Evolutionary conservation across 129 eudicot genomes (phyloP).

Genomic region (Chrysanthemum lavandulifolium): DNA sequence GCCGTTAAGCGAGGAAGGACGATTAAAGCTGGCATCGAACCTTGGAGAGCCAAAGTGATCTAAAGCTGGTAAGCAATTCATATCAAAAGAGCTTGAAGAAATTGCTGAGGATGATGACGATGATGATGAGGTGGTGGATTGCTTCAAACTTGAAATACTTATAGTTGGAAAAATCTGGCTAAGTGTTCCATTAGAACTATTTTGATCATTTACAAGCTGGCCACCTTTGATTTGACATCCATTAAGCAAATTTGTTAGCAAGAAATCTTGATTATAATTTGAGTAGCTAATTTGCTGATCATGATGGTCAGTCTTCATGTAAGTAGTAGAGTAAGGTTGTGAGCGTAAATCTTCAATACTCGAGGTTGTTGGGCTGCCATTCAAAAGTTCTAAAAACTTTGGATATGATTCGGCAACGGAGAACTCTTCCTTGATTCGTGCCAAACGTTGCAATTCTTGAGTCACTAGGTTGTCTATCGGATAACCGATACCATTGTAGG

Average conservation of each 20-base stretch:
- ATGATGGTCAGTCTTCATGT: slow-evolving; percentile 35
- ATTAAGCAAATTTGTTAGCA: slow-evolving; percentile 33
- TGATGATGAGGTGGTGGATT: slow-evolving; percentile 22
- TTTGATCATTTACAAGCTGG: slow-evolving; percentile 24
- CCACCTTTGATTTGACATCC: slow-evolving; percentile 37
- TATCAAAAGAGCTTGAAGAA: slow-evolving; percentile 47
- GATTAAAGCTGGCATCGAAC: slow-evolving; percentile 38
- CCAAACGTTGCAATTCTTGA: slow-evolving; percentile 38
- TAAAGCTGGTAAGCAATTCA: slow-evolving; percentile 63
- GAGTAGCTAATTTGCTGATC: slow-evolving; percentile 28
- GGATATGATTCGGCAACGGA: slow-evolving; percentile 34
- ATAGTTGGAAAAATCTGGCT: slow-evolving; percentile 65
- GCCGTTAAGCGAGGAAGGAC: slow-evolving; percentile 24
- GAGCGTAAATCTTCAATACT: slow-evolving; percentile 37
- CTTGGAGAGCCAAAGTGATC: slow-evolving; percentile 64
- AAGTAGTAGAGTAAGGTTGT: slow-evolving; percentile 6
- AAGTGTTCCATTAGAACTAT: slow-evolving; percentile 35
- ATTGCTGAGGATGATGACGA: slow-evolving; percentile 23
- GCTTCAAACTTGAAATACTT: slow-evolving; percentile 46
- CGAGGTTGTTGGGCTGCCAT: slow-evolving; percentile 38
- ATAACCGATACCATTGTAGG: slow-evolving; percentile 29
- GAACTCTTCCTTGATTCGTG: slow-evolving; percentile 51
- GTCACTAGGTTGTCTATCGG: slow-evolving; percentile 28
- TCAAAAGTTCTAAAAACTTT: slow-evolving; percentile 49
- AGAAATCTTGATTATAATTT: slow-evolving; percentile 33